phyloP scores from a whole-genome alignment of 2,329 filamentous ascomycete species.

The Calonectria pseudoreteaudii region DNA sequence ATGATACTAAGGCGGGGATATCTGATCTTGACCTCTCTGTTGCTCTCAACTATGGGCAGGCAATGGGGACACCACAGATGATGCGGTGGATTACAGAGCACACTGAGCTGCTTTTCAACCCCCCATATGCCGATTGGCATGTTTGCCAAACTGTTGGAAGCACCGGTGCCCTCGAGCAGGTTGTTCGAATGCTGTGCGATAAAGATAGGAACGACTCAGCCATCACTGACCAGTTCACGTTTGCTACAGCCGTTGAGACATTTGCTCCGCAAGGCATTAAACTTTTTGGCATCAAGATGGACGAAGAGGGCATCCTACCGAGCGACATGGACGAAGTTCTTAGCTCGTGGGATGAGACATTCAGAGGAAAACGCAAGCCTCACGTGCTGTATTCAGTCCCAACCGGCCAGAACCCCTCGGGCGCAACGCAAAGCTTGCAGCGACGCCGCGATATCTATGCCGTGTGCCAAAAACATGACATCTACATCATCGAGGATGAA shows the following conservation, averaged over 20 bases:
- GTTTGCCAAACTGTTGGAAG: conserved; percentile 74
- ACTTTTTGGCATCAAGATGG: neutral
- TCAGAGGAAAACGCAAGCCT: neutral
- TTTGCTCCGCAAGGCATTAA: conserved; percentile 72
- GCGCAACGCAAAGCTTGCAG: conserved; percentile 70
- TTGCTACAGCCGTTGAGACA: conserved; percentile 67
- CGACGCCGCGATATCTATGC: conserved; percentile 77
- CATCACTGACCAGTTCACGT: conserved; percentile 71
- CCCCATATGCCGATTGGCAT: conserved; percentile 78
- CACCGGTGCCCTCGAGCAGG: conserved; percentile 75
- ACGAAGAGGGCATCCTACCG: neutral
- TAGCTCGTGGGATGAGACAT: neutral
- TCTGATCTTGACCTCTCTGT: neutral
- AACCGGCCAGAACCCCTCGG: conserved; percentile 80
- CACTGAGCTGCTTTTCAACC: conserved; percentile 78
- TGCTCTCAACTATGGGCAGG: conserved; percentile 76
- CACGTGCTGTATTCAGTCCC: conserved; percentile 57
- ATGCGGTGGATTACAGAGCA: conserved; percentile 80
- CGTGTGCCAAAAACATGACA: conserved; percentile 80
- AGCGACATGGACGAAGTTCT: neutral
- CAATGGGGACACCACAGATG: conserved; percentile 74
- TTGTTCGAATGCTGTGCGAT: conserved; percentile 68
- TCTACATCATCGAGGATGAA: conserved; percentile 87
- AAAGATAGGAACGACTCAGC: conserved; percentile 72
- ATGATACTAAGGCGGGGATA: neutral